Evolutionary conservation across 2,329 filamentous ascomycete species (phyloP).

Genomic region (Fusarium sp.): DNA sequence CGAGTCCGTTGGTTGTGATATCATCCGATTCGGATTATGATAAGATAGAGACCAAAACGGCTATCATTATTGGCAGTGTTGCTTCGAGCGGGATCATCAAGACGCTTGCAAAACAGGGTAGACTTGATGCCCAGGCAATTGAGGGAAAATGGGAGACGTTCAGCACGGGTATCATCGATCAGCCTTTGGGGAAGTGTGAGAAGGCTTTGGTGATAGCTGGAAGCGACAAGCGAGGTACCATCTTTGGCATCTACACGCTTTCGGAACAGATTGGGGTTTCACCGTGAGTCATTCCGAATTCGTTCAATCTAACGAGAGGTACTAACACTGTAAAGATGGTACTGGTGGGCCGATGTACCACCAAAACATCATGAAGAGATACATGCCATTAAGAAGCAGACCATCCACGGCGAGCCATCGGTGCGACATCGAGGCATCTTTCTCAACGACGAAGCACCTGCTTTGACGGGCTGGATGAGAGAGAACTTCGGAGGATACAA

Average conservation of each 20-base stretch:
- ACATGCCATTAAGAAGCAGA: not conserved
- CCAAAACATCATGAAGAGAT: conserved; percentile 1
- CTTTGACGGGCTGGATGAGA: conserved; percentile 63
- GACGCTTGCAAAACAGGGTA: not conserved
- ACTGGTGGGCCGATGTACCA: conserved; percentile 36
- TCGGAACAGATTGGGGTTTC: conserved; percentile 31
- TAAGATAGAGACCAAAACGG: not conserved
- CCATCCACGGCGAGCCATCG: conserved; percentile 56
- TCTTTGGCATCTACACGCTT: conserved; percentile 20
- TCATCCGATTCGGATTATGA: not conserved
- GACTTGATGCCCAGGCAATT: not conserved
- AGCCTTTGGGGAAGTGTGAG: not conserved
- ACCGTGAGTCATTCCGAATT: not conserved
- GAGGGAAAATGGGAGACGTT: conserved; percentile 26
- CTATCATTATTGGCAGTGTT: conserved; percentile 4
- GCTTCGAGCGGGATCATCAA: not conserved
- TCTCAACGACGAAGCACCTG: conserved; percentile 61
- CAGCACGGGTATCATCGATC: not conserved
- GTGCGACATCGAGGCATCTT: conserved; percentile 69
- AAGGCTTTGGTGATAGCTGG: conserved; percentile 4
- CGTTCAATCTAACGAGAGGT: accelerated
- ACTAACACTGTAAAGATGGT: conserved; percentile 3
- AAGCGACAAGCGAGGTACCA: conserved; percentile 20
- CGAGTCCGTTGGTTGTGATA: not conserved
- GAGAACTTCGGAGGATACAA: conserved; percentile 60